Percentiles rank a stretch among this genome's conserved stretches.
Evolutionary conservation across 805 yeast species (phyloP).

Genomic region (Kuraishia borneana): DNA sequence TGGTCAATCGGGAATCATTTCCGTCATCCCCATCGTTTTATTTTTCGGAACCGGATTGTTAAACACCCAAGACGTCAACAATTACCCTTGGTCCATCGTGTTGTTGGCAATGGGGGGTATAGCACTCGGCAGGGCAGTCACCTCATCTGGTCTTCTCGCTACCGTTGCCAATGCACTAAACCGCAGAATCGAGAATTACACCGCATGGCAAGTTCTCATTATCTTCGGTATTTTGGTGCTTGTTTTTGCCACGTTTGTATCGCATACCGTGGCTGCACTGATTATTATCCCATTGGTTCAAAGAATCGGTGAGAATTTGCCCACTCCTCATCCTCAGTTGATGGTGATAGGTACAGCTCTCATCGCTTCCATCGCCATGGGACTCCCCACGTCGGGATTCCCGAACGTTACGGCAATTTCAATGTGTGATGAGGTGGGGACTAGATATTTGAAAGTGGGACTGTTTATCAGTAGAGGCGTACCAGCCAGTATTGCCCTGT

Average conservation of each 20-base stretch:
- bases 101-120: constrained; percentile 46
- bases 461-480: constrained; percentile 43
- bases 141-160: constrained; percentile 34
- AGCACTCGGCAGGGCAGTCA: constrained; percentile 39
- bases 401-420: constrained; percentile 48
- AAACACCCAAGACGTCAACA: constrained; percentile 35
- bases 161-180: constrained; percentile 36
- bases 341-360: constrained; percentile 38
- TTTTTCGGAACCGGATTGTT: constrained; percentile 40
- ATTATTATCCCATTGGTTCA: constrained; percentile 39
- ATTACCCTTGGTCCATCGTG: constrained; percentile 44
- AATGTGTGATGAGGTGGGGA: constrained; percentile 43
- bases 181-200: constrained; percentile 25
- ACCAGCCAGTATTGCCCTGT: constrained; percentile 35
- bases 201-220: constrained; percentile 31
- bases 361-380: constrained; percentile 46
- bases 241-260: constrained; percentile 42
- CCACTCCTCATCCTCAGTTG: constrained; percentile 33
- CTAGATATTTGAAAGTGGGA: constrained; percentile 34
- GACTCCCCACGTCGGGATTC: constrained; percentile 43
- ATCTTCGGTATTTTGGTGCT: constrained; percentile 38
- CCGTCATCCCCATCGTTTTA: constrained; percentile 34
- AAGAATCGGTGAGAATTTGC: constrained; percentile 33
- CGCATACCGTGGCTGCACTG: constrained; percentile 45
- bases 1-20: constrained; percentile 37